A percentile compares a stretch with the other conserved stretches of the same genome.
Conservation (phyloP, 208 protist species). For the Wallacemonas collosoma region DNA sequence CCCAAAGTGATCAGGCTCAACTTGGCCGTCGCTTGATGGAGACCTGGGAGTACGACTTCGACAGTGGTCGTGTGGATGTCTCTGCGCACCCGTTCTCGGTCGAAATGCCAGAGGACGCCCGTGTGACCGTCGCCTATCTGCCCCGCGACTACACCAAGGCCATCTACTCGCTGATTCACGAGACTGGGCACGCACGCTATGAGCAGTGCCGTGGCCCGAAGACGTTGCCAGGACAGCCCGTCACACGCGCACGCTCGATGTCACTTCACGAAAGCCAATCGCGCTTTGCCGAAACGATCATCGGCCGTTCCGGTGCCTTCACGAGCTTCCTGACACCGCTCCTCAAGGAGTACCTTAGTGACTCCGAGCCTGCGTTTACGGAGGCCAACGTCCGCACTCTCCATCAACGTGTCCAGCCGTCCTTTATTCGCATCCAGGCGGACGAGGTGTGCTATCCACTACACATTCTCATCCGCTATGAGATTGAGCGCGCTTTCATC, state of each 20-base stretch:
- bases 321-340: constrained; percentile 41
- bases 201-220: constrained; percentile 64
- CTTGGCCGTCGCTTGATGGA: constrained; percentile 44
- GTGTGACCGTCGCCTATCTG: constrained; percentile 79
- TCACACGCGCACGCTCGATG: constrained; percentile 53
- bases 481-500: constrained; percentile 79
- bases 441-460: constrained; percentile 89
- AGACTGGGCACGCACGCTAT: constrained; percentile 77
- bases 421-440: constrained; percentile 69
- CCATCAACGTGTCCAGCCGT: constrained; percentile 48
- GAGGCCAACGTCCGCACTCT: constrained; percentile 43
- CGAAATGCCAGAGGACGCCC: constrained; percentile 61
- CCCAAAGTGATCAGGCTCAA: constrained; percentile 36
- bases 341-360: constrained; percentile 47
- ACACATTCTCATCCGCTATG: constrained; percentile 84
- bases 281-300: constrained; percentile 66
- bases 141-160: constrained; percentile 39
- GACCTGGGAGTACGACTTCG: constrained; percentile 76
- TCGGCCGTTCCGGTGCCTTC: constrained; percentile 63
- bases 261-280: constrained; percentile 85
- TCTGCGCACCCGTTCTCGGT: constrained; percentile 80
- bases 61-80: constrained; percentile 69
- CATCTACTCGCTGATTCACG: constrained; percentile 71
- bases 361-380: constrained; percentile 43
- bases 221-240: constrained; percentile 51